Percentiles rank a stretch among this genome's conserved stretches.
These are phyloP conservation scores for Physcomitrellopsis africana DNA, from an alignment of 225 moss, liverwort and hornwort species.

Conservation along the genomic window DNA sequence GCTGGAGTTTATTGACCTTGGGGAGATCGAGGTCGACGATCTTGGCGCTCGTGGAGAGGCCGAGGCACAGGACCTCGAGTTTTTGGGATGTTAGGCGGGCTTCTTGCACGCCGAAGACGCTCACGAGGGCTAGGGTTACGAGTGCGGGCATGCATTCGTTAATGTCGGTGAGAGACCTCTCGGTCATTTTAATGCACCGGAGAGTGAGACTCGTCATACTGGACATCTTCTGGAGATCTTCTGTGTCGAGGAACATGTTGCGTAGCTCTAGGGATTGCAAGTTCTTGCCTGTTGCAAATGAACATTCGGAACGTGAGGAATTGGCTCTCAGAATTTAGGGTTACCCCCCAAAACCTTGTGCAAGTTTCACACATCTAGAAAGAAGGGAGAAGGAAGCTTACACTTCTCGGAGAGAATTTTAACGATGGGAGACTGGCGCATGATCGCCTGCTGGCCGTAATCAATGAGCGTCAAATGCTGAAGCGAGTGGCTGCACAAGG, in stretches of 20 bases:
- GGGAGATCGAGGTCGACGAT: slow-evolving; percentile 57
- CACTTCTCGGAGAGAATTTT: slow-evolving; percentile 57
- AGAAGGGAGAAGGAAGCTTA: slow-evolving; percentile 35
- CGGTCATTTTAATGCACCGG: slow-evolving; percentile 83
- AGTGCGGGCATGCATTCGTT: slow-evolving; percentile 62
- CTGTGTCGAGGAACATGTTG: slow-evolving; percentile 79
- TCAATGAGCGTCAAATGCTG: slow-evolving; percentile 69
- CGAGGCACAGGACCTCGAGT: slow-evolving; percentile 64
- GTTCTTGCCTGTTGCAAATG: slow-evolving; percentile 47
- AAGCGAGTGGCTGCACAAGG: slow-evolving; percentile 42
- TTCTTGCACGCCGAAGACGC: slow-evolving; percentile 77
- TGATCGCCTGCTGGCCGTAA: slow-evolving; percentile 92
- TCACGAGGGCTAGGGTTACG: slow-evolving; percentile 66
- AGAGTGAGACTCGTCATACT: slow-evolving; percentile 56
- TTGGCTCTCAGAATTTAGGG: neutral
- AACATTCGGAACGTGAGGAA: neutral
- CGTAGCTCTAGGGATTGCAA: slow-evolving; percentile 76
- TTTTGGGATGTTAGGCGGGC: slow-evolving; percentile 44
- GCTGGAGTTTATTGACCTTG: slow-evolving; percentile 62
- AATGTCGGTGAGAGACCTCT: slow-evolving; percentile 55
- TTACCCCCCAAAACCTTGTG: no score
- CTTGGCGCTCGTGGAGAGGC: slow-evolving; percentile 68
- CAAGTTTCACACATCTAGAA: neutral
- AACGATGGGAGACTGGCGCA: slow-evolving; percentile 70
- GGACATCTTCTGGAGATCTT: slow-evolving; percentile 26